Conservation (phyloP, 495 filamentous ascomycete genomes). For the Neurospora sp. region DNA sequence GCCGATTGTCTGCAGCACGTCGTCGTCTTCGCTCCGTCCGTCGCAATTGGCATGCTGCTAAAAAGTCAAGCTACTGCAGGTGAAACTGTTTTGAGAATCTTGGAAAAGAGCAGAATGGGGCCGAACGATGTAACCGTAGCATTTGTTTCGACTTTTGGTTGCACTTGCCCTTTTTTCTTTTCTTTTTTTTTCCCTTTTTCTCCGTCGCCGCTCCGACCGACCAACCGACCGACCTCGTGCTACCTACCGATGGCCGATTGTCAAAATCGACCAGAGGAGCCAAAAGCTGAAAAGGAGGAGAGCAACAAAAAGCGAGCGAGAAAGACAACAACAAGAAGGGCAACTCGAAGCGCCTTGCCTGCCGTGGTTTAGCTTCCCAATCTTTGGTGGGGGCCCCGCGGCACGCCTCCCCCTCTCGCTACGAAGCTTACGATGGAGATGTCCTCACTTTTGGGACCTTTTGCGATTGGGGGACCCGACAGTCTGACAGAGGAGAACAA, state of each 20-base stretch:
- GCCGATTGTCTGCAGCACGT: background rate
- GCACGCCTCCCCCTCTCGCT: background rate
- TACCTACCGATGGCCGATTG: background rate
- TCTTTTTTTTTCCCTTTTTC: background rate
- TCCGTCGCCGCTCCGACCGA: background rate
- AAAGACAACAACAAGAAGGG: background rate
- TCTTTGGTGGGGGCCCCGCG: background rate
- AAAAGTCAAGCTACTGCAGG: background rate
- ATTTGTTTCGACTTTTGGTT: background rate
- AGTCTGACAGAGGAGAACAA: background rate
- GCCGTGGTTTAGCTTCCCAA: background rate
- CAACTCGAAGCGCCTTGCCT: background rate
- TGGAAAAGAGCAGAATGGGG: background rate
- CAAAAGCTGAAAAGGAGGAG: no score
- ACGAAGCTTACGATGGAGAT: background rate
- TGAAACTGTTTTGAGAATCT: background rate
- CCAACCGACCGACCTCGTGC: background rate
- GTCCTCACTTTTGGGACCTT: background rate
- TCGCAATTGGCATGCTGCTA: background rate
- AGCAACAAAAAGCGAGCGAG: background rate
- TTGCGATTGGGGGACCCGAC: background rate
- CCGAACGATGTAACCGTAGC: background rate
- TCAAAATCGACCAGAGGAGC: no score
- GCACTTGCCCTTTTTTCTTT: background rate
- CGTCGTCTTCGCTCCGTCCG: background rate